Base-by-base conservation (phyloP, 805 yeast species). In the Teunomyces cretensis region DNA sequence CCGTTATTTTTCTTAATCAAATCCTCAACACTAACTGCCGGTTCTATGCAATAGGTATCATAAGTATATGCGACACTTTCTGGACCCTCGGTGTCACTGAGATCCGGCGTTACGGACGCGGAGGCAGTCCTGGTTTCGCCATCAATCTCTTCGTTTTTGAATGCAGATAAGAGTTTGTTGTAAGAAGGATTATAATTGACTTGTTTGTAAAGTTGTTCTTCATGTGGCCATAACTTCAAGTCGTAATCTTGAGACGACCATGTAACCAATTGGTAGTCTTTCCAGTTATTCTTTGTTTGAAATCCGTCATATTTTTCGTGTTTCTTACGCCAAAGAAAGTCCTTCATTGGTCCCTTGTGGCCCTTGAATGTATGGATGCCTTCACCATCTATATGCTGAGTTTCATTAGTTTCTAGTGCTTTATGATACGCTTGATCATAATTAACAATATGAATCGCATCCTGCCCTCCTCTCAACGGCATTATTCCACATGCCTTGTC, bases 181-280 rank as follows among this genome's bases (percentile, higher is more conserved):
- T 65, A 58, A 27, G 56, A 50, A 5, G 75, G 76, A 43, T 69
- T 64, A 44, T 71, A 70, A 45, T 67, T 69, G 19, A 69, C 74
- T 35, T 50, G 51, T 30, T 54, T 58, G 51, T 68, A 68, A 14
- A 72, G 47, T n/a, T 61, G 59, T n/a, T 65, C 67, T 41, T 63
- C 68, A 42, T 57, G 64, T 0, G 89, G 86, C 97, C 97, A 92
- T 39, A 91, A 65, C 48, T 91, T 74, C 47, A 94, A 68, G 58
- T 88, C 96, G 53, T 83, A 80, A 60, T 94, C 98, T 48, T 59
- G 68, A 42, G 87, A 83, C 1, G 96, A 84, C 97, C 98, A 92
- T 0, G 98, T 88, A 1, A 94, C 92, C 41, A 94, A 64, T 62
- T 94, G 98, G 58, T 80, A 94, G 47, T 91, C 96, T 44, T 92